Conservation (phyloP, 208 protist species). For the Crithidia brevicula region DNA sequence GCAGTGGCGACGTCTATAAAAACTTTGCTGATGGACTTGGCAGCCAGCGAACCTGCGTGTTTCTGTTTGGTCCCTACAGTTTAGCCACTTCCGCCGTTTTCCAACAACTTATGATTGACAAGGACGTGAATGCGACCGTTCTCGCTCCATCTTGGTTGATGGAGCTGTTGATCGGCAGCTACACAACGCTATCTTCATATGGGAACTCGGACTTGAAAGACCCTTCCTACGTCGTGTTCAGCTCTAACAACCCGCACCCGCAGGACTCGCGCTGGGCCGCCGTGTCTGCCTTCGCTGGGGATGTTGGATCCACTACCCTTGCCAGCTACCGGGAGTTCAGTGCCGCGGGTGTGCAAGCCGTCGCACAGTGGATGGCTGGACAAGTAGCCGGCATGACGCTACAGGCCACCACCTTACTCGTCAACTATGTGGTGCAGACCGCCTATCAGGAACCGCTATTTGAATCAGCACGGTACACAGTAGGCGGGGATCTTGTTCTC, state of each 20-base stretch:
- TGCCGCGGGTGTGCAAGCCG: not conserved
- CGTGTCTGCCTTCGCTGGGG: not conserved
- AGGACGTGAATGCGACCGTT: not conserved
- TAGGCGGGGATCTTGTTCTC: slow-evolving; percentile 13
- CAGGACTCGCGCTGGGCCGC: slow-evolving; percentile 13
- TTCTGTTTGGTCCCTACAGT: slow-evolving; percentile 10
- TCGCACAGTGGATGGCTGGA: slow-evolving; percentile 15
- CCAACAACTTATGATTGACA: not conserved
- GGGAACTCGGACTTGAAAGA: not conserved
- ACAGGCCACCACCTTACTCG: not conserved
- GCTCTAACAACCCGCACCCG: slow-evolving; percentile 25
- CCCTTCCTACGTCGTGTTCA: slow-evolving; percentile 10
- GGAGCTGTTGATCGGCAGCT: not conserved
- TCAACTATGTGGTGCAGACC: not conserved
- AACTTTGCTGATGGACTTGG: not conserved
- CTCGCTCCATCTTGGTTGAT: slow-evolving; percentile 30
- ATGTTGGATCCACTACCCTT: not conserved
- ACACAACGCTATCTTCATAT: not conserved
- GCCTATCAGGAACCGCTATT: slow-evolving; percentile 3
- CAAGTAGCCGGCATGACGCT: slow-evolving; percentile 8
- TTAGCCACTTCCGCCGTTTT: not conserved
- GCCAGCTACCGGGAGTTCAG: not conserved
- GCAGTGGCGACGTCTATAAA: not conserved
- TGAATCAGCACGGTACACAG: not conserved
- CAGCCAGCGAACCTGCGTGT: slow-evolving; percentile 3